These are phyloP conservation scores for Bretschneidera sinensis DNA, from an alignment of 345 rosid genomes.

Conservation along the genomic window DNA sequence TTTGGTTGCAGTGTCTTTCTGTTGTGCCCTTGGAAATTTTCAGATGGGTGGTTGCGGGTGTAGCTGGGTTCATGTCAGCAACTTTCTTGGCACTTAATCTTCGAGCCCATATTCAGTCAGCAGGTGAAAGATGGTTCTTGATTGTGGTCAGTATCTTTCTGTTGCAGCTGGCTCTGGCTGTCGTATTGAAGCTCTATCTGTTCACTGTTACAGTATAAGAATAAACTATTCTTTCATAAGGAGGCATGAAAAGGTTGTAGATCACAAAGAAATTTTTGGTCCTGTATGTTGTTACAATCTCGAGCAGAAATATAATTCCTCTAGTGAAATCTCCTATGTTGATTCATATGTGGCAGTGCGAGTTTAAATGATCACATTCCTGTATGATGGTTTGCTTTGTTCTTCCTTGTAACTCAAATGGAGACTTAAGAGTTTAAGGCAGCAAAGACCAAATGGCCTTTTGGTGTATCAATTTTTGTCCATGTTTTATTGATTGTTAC, in stretches of 20 bases:
- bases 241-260: constrained; percentile 22
- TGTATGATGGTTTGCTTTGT: too few species aligned
- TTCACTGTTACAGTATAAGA: constrained; percentile 68
- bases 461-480: too few species aligned
- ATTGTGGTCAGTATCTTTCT: constrained; percentile 83
- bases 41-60: constrained; percentile 87
- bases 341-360: constrained; percentile 23
- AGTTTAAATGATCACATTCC: too few species aligned
- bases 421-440: too few species aligned
- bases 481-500: too few species aligned
- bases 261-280: constrained; percentile 18
- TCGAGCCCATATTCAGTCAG: constrained; percentile 76
- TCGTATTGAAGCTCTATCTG: constrained; percentile 74
- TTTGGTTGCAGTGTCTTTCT: constrained; percentile 81
- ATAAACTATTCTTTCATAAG: constrained; percentile 3
- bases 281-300: constrained; percentile 2
- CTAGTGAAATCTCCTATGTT: constrained; percentile 24
- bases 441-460: too few species aligned
- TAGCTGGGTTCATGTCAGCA: constrained; percentile 97
- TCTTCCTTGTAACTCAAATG: too few species aligned
- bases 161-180: constrained; percentile 88
- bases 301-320: constrained; percentile 13
- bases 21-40: constrained; percentile 84
- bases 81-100: constrained; percentile 89
- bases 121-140: constrained; percentile 88